Conservation (phyloP, 441 rosid species). For the Jatropha podagrica region DNA sequence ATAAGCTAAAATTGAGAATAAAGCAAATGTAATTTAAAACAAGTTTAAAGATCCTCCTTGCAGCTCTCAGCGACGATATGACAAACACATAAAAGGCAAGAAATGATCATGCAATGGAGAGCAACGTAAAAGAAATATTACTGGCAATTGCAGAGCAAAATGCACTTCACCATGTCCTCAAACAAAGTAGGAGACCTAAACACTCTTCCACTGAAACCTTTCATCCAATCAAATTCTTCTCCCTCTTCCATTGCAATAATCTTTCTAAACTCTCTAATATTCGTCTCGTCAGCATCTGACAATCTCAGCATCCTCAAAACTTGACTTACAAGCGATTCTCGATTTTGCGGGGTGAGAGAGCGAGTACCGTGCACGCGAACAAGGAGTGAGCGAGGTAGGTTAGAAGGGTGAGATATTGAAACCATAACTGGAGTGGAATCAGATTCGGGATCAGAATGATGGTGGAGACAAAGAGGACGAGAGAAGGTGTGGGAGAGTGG, state of each 20-base stretch:
- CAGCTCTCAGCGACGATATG: background rate
- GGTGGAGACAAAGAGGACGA: conserved; percentile 36
- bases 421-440: conserved; percentile 20
- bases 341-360: conserved; percentile 22
- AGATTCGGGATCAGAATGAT: background rate
- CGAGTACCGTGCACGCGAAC: conserved; percentile 22
- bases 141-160: conserved; percentile 50
- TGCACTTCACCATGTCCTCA: conserved; percentile 51
- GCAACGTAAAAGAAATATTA: background rate
- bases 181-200: conserved; percentile 46
- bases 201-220: conserved; percentile 36
- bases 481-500: conserved; percentile 33
- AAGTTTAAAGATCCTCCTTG: background rate
- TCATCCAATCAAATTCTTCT: background rate
- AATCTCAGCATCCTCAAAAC: conserved; percentile 42
- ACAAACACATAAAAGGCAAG: background rate
- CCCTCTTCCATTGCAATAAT: background rate
- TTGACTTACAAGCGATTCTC: conserved; percentile 25
- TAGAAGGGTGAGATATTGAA: conserved; percentile 28
- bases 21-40: background rate
- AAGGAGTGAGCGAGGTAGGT: conserved; percentile 18
- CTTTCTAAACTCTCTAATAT: conserved; percentile 27
- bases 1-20: no score
- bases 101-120: background rate
- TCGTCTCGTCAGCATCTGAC: conserved; percentile 30